A percentile compares a stretch with the other conserved stretches of the same genome.
Evolutionary conservation across 2,329 filamentous ascomycete species (phyloP).

Genomic region (Curvularia sp.): DNA sequence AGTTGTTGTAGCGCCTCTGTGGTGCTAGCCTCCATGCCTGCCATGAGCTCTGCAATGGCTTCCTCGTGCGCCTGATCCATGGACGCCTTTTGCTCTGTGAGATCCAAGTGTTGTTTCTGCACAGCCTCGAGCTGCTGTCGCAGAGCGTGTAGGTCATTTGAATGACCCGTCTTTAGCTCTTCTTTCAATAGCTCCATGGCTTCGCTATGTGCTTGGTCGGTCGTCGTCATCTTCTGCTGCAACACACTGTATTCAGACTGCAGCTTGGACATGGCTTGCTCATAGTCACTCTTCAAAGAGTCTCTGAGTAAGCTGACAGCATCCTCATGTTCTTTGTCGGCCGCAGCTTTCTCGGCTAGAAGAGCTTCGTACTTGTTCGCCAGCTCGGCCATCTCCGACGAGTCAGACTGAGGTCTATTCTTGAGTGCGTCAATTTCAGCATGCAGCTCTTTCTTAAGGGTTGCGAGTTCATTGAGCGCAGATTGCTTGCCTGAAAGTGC

Average conservation of each 20-base stretch:
- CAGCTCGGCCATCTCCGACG: slow-evolving; percentile 30
- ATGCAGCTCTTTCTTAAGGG: slow-evolving; percentile 33
- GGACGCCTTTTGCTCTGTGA: slow-evolving; percentile 38
- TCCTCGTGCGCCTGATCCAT: slow-evolving; percentile 46
- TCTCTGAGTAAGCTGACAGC: slow-evolving; percentile 38
- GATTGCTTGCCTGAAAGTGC: slow-evolving; percentile 35
- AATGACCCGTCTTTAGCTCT: slow-evolving; percentile 41
- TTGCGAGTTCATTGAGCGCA: slow-evolving; percentile 35
- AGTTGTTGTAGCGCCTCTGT: slow-evolving; percentile 44
- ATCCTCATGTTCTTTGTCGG: slow-evolving; percentile 41
- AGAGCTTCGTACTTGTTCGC: slow-evolving; percentile 39
- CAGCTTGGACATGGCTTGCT: slow-evolving; percentile 34
- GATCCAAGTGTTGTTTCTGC: slow-evolving; percentile 38
- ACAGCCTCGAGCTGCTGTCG: slow-evolving; percentile 39
- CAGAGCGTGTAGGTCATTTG: slow-evolving; percentile 34
- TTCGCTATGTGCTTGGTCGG: slow-evolving; percentile 43
- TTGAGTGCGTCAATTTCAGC: slow-evolving; percentile 32
- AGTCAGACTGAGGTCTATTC: slow-evolving; percentile 28
- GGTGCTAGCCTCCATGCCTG: slow-evolving; percentile 45
- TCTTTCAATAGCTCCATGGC: slow-evolving; percentile 41
- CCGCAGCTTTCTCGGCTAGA: slow-evolving; percentile 35
- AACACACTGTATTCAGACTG: slow-evolving; percentile 36
- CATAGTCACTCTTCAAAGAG: slow-evolving; percentile 37
- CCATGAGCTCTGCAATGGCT: slow-evolving; percentile 47
- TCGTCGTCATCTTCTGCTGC: slow-evolving; percentile 31